Evolutionary conservation across 2,329 filamentous ascomycete species (phyloP), one percentile per base, ranked within the genome.

Genomic region (Ceratocystis alfenasii): DNA sequence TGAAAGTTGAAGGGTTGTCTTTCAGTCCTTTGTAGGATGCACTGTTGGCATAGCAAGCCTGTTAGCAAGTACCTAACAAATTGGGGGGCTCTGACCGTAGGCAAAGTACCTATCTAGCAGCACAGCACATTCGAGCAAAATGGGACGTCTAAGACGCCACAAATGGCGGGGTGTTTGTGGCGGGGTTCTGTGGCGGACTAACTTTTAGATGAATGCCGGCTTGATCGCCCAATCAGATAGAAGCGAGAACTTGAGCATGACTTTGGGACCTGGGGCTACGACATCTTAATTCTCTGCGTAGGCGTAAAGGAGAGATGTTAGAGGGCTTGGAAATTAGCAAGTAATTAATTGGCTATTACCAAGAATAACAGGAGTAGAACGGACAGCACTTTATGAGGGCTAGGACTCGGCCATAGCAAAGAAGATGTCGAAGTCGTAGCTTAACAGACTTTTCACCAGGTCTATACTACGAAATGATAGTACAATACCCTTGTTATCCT

Each of bases 131-230:
- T 5, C 22, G 17, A n/a, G 55, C 55, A 30, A 30, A 59, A 59
- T 33, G 12, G 15, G 17, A 33, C 22, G 10, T 22, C 12, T 41
- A 41, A 41, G 17, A 22, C 66, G 66, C 66, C 66, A 68, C 66
- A 65, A 28, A 66, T 60, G 65, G 66, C 66, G 66, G 66, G 66
- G 66, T 68, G 64, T 30, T 45, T 64, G 66, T 64, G 66, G 66
- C 63, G 60, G 60, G 60, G 8, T 22, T 46, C 22, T 60, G 64
- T 66, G 64, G 66, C 64, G 17, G 62, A 17, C 4, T 7, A 8
- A 17, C 10, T 48, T 25, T 41, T 41, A 41, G 36, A 41, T 41
- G 36, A 41, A 41, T 41, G 4, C 36, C 36, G 3, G 12, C 36
- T 12, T 15, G 36, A 41, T 12, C 10, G 10, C 36, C 55, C 55